Evolutionary conservation across 164 flowering plant species (phyloP).

Genomic region (Magnolia sinica): DNA sequence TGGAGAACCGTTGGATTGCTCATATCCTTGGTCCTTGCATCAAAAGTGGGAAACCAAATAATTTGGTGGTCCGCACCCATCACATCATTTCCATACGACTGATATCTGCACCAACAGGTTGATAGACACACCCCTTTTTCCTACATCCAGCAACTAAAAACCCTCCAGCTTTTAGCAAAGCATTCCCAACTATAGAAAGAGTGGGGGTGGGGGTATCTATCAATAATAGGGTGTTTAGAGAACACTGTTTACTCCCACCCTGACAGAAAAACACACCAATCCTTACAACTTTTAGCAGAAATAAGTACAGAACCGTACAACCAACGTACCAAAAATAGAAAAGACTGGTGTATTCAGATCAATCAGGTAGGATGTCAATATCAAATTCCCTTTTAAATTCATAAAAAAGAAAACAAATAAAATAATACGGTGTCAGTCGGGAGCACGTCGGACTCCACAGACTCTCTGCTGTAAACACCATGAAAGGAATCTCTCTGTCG

Average conservation of each 20-base stretch:
- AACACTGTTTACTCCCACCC: not conserved
- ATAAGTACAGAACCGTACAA: not conserved
- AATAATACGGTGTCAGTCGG: not conserved
- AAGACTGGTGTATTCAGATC: not conserved
- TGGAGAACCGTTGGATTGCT: too few relatives aligned
- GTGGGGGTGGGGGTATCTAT: not conserved
- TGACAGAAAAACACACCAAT: not conserved
- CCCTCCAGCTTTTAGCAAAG: too few relatives aligned
- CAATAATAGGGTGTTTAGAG: not conserved
- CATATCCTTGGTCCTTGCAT: too few relatives aligned
- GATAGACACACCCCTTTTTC: too few relatives aligned
- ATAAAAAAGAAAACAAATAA: too few relatives aligned
- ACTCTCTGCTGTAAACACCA: not conserved
- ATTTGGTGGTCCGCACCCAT: not conserved
- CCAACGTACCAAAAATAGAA: not conserved
- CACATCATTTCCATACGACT: not conserved
- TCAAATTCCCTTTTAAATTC: not conserved
- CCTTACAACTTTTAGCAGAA: not conserved
- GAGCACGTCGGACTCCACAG: too few relatives aligned
- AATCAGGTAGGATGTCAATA: not conserved
- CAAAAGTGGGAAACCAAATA: too few relatives aligned
- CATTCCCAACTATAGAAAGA: too few relatives aligned
- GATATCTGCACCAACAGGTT: not conserved
- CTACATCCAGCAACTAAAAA: too few relatives aligned
- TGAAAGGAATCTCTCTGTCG: not conserved